phyloP scores from a whole-genome alignment of 257 asterid genomes.

The Fraxinus cuspidata region DNA sequence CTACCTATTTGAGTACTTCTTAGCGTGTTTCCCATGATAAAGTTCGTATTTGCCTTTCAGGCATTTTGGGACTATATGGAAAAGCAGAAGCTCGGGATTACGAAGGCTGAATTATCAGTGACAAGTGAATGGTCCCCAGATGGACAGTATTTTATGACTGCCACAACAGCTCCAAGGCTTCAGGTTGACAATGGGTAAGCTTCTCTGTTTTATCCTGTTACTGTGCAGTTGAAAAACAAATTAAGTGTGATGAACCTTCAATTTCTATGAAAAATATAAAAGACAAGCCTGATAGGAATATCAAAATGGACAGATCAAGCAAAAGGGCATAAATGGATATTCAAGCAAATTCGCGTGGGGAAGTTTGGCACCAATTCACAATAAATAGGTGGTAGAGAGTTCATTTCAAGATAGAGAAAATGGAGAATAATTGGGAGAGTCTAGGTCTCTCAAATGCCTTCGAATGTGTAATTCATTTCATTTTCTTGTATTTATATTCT shows the following conservation, averaged over 20 bases:
- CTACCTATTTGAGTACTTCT: slow-evolving; percentile 4
- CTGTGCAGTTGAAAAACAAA: background rate
- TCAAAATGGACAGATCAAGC: no score
- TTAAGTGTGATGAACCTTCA: background rate
- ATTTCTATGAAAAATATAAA: slow-evolving; percentile 18
- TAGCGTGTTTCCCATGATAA: background rate
- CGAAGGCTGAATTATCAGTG: slow-evolving; percentile 93
- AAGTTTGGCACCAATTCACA: no score
- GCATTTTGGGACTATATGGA: slow-evolving; percentile 89
- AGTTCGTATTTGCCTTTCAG: slow-evolving; percentile 40
- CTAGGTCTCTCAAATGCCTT: no score
- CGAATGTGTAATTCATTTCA: no score
- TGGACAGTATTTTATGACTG: slow-evolving; percentile 92
- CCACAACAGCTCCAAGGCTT: slow-evolving; percentile 98
- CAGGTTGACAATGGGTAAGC: slow-evolving; percentile 98
- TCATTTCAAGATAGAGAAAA: no score
- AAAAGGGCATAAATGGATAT: no score
- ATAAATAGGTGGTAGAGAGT: no score
- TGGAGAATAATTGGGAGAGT: no score
- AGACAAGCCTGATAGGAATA: background rate
- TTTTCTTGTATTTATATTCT: no score
- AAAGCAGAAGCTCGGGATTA: slow-evolving; percentile 67
- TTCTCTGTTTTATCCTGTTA: slow-evolving; percentile 11
- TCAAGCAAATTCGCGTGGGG: no score
- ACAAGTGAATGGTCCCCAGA: slow-evolving; percentile 99